These are phyloP conservation scores for Sequoia sempervirens DNA, from an alignment of 75 land plant genomes.

Conservation along the genomic window DNA sequence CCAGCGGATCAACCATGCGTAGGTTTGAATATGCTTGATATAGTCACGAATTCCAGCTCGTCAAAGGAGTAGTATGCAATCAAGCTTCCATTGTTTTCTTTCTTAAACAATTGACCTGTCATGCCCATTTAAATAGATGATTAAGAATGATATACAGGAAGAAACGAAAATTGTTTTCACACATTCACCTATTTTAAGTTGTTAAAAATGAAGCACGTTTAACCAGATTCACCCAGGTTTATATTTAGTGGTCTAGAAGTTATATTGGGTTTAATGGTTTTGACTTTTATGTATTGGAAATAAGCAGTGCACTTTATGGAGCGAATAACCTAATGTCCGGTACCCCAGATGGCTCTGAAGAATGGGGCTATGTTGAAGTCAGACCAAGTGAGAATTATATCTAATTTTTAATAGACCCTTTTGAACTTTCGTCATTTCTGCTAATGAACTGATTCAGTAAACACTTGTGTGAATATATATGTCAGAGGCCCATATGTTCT, in stretches of 20 bases:
- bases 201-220: background rate
- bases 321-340: background rate
- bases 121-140: background rate
- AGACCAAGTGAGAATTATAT: slow-evolving; percentile 49
- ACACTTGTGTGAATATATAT: background rate
- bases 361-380: slow-evolving; percentile 83
- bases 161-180: background rate
- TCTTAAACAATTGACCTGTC: background rate
- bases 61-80: too few species aligned
- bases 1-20: slow-evolving; percentile 60
- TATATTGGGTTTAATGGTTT: background rate
- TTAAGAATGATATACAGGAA: background rate
- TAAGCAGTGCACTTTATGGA: background rate
- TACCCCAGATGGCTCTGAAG: slow-evolving; percentile 49
- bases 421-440: background rate
- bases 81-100: too few species aligned
- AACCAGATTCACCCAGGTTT: background rate
- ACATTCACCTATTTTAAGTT: background rate
- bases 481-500: slow-evolving; percentile 90
- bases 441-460: background rate
- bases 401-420: background rate
- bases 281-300: background rate
- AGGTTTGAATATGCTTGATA: slow-evolving; percentile 46
- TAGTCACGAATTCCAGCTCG: slow-evolving; percentile 35
- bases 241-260: background rate